Evolutionary conservation across 2,329 filamentous ascomycete species (phyloP), one percentile per base, ranked within the genome.

Genomic region (Clonostachys sp.): DNA sequence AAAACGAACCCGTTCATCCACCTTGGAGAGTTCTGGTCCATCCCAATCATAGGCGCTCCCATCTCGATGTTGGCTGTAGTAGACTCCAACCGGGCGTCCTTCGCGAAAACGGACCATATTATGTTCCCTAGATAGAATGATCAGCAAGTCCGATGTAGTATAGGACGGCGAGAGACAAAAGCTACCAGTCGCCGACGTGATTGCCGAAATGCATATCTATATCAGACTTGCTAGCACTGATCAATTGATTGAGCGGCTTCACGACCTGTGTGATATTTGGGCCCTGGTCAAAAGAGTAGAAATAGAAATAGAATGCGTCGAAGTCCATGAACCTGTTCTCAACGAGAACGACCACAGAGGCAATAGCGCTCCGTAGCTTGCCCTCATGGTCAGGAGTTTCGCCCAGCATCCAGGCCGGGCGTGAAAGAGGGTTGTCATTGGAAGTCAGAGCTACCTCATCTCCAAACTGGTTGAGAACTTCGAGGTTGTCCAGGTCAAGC

Each of bases 281-380:
- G 0, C 60, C 61, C 38, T 54, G 51, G 16, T 64, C 56, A 43
- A 59, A 63, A 6, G 61, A 63, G 48, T 64, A 63, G 36, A 64
- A 64, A 47, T 64, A 64, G 34, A 62, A 64, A 50, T 56, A 64
- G 30, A 64, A 64, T 2, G 55, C 61, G 24, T 61, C 61, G 1
- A 60, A 5, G 9, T 57, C 51, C 1, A 38, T 38, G 7, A 47
- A 18, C 30, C 34, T 46, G 45, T 53, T 50, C 18, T 59, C 55
- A 1, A 61, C 55, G 6, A 63, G 43, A 18, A 63, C 47, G 18
- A 63, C 58, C 6, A 60, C 58, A 44, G 56, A 61, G 1, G 60
- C 48, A 7, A 58, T 62, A 6, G 57, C 51, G 24, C 59, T 57
- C 30, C 34, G 53, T 6, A 57, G 49, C 14, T 12, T 41, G 12